Percentiles rank a stretch among this genome's conserved stretches.
These are phyloP conservation scores for Colletotrichum sublineola DNA, from an alignment of 2,329 filamentous ascomycete genomes.

Conservation along the genomic window DNA sequence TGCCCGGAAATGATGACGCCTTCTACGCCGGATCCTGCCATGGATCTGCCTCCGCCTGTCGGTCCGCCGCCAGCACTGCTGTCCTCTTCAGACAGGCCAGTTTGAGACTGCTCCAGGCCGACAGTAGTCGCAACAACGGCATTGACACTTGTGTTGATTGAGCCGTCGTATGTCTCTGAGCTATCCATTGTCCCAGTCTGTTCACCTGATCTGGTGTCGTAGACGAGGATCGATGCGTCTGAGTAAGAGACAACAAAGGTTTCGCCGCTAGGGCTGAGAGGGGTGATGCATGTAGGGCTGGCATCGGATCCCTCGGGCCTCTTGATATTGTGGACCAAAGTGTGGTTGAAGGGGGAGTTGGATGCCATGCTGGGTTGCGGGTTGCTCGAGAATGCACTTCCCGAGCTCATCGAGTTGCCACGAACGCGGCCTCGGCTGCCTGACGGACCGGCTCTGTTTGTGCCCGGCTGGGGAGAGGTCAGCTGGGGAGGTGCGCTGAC, in stretches of 20 bases:
- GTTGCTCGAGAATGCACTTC: constrained; percentile 89
- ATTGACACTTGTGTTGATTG: constrained; percentile 84
- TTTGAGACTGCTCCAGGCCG: constrained; percentile 80
- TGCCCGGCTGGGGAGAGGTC: constrained; percentile 81
- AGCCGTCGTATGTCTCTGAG: constrained; percentile 92
- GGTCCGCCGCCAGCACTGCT: constrained; percentile 77
- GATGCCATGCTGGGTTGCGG: constrained; percentile 91
- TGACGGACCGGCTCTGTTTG: constrained; percentile 67
- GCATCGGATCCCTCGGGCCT: constrained; percentile 74
- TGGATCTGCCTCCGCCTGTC: constrained; percentile 75
- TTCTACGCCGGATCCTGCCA: constrained; percentile 84
- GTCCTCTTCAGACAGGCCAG: constrained; percentile 79
- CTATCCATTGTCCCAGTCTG: constrained; percentile 94
- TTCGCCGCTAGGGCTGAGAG: constrained; percentile 84
- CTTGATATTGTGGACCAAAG: constrained; percentile 87
- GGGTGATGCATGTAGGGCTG: constrained; percentile 92
- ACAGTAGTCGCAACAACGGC: constrained; percentile 89
- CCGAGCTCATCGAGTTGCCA: constrained; percentile 93
- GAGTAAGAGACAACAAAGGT: constrained; percentile 94
- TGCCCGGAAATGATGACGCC: constrained; percentile 97
- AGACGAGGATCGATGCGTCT: constrained; percentile 90
- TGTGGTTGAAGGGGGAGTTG: constrained; percentile 87
- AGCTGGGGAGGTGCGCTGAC: constrained; percentile 91
- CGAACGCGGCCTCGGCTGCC: constrained; percentile 79
- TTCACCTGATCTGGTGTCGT: constrained; percentile 92